Evolutionary conservation across 495 filamentous ascomycete species (phyloP).

Genomic region (Hypoxylon rickii): DNA sequence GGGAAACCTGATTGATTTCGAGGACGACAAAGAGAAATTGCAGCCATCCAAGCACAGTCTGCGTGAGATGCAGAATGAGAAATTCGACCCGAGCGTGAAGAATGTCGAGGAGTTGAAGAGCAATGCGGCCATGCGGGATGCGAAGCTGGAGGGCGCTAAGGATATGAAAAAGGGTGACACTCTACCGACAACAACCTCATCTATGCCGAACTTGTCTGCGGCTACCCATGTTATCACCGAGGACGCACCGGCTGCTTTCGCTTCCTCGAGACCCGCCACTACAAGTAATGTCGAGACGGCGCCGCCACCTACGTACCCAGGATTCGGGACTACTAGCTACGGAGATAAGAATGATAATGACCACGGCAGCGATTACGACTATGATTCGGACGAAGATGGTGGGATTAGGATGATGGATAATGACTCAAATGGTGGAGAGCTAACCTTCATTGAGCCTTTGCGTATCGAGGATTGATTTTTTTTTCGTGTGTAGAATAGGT

Average conservation of each 20-base stretch:
- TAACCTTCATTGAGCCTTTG: constrained; percentile 40
- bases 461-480: constrained; percentile 26
- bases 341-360: constrained; percentile 44
- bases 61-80: constrained; percentile 15
- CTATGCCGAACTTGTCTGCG: background rate
- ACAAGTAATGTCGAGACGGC: background rate
- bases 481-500: background rate
- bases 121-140: constrained; percentile 47
- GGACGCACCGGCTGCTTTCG: background rate
- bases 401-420: constrained; percentile 60
- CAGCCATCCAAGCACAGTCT: constrained; percentile 25
- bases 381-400: constrained; percentile 50
- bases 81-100: constrained; percentile 30
- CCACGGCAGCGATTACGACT: constrained; percentile 45
- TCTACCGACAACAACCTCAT: background rate
- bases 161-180: background rate
- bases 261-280: background rate
- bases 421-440: constrained; percentile 43
- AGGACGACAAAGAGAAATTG: constrained; percentile 39
- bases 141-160: constrained; percentile 32
- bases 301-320: constrained; percentile 17
- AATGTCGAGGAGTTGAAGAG: constrained; percentile 55
- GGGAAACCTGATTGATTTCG: constrained; percentile 54
- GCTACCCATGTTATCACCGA: background rate
- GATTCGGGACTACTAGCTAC: constrained; percentile 27